A percentile compares a stretch with the other conserved stretches of the same genome.
Conservation (phyloP, 805 yeast genomes). For the Kazachstania taianensis region DNA sequence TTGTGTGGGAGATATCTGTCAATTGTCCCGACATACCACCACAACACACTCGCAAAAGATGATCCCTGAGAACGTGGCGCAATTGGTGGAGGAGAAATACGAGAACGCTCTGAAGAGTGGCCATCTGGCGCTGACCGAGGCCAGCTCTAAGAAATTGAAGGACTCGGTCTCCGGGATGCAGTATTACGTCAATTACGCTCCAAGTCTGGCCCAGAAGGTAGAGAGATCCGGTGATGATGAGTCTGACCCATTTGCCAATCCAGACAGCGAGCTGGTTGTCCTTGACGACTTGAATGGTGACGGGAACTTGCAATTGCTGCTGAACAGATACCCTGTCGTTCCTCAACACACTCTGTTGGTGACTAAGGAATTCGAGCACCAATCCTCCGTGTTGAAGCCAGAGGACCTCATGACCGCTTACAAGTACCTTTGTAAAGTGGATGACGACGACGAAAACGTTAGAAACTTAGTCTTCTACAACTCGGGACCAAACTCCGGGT, state of each 20-base stretch:
- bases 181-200: slow-evolving; percentile 27
- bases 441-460: slow-evolving; percentile 27
- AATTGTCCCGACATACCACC: too few relatives aligned
- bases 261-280: slow-evolving; percentile 67
- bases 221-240: slow-evolving; percentile 25
- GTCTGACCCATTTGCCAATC: slow-evolving; percentile 66
- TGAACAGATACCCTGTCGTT: slow-evolving; percentile 81
- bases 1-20: too few relatives aligned
- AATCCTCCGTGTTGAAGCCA: slow-evolving; percentile 60
- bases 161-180: slow-evolving; percentile 26
- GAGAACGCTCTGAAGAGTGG: slow-evolving; percentile 38
- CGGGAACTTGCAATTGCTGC: slow-evolving; percentile 47
- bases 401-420: slow-evolving; percentile 56
- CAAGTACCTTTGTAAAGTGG: slow-evolving; percentile 42
- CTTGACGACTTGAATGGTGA: slow-evolving; percentile 38
- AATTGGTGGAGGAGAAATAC: slow-evolving; percentile 33
- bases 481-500: slow-evolving; percentile 82
- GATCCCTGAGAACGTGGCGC: slow-evolving; percentile 31
- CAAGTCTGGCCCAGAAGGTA: slow-evolving; percentile 30
- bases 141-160: slow-evolving; percentile 29
- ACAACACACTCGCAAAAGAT: too few relatives aligned
- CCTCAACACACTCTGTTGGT: slow-evolving; percentile 71
- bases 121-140: slow-evolving; percentile 42
- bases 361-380: slow-evolving; percentile 65
- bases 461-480: slow-evolving; percentile 79